Conservation (phyloP, 2,329 filamentous ascomycete genomes). For the Volutella citrinella region DNA sequence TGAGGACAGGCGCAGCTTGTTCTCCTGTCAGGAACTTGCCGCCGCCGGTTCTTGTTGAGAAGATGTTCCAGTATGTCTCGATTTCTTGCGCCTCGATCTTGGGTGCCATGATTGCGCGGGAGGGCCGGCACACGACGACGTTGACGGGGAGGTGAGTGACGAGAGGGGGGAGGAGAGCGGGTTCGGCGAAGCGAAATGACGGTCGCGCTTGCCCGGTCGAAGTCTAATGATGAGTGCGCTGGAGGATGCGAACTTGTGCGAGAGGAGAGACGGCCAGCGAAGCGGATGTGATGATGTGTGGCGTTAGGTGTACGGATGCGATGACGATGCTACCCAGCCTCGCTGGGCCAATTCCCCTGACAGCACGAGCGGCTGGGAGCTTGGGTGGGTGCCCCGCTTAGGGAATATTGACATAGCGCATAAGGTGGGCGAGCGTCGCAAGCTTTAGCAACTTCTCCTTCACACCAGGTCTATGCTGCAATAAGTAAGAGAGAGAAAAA, state of each 20-base stretch:
- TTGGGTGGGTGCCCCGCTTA: conserved; percentile 22
- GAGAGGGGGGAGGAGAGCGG: too few species aligned
- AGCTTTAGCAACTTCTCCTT: too few species aligned
- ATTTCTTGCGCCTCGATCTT: conserved; percentile 62
- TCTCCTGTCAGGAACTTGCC: conserved; percentile 59
- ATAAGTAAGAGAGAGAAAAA: too few species aligned
- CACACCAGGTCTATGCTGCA: neutral
- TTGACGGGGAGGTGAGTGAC: conserved; percentile 1
- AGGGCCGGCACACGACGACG: conserved; percentile 6
- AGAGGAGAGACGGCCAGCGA: conserved; percentile 4
- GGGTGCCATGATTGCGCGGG: conserved; percentile 47
- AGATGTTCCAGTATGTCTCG: conserved; percentile 66
- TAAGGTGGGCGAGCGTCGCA: too few species aligned
- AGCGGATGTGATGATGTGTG: conserved; percentile 8
- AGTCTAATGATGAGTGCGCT: too few species aligned
- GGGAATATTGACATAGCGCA: conserved; percentile 24
- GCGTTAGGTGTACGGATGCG: conserved; percentile 14
- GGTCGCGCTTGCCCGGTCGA: too few species aligned
- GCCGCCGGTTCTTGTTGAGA: conserved; percentile 56
- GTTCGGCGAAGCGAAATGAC: too few species aligned
- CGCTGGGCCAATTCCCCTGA: conserved; percentile 24
- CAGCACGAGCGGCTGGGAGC: too few species aligned
- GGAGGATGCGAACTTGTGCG: too few species aligned
- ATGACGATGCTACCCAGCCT: conserved; percentile 32
- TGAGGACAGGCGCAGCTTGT: conserved; percentile 59